Percentiles rank a stretch among this genome's conserved stretches.
phyloP scores from a whole-genome alignment of 257 asterid species.

The Apocynum venetum region DNA sequence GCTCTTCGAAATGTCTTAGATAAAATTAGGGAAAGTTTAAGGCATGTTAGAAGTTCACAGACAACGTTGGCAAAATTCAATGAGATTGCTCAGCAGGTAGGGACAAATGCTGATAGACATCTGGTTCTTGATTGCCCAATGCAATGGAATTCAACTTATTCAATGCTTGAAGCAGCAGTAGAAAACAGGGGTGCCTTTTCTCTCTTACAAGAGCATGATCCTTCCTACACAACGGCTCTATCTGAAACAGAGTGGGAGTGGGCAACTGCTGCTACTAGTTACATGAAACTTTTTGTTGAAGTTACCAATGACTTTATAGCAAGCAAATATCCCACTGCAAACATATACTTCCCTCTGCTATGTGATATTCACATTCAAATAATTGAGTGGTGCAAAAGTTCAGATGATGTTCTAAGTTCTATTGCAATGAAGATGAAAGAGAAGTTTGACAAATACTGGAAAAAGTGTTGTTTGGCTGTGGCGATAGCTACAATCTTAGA shows the following conservation, averaged over 20 bases:
- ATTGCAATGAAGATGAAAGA: constrained; percentile 72
- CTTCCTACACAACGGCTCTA: constrained; percentile 49
- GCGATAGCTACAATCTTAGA: constrained; percentile 84
- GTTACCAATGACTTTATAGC: constrained; percentile 49
- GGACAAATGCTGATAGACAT: constrained; percentile 46
- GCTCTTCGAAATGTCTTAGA: constrained; percentile 48
- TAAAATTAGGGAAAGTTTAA: constrained; percentile 65
- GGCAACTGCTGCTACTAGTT: constrained; percentile 47
- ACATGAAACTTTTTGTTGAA: constrained; percentile 63
- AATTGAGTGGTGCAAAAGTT: constrained; percentile 79
- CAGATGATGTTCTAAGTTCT: constrained; percentile 65
- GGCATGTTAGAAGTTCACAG: constrained; percentile 69
- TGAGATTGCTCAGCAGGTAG: constrained; percentile 65
- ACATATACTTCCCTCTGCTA: constrained; percentile 66
- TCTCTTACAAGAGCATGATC: constrained; percentile 58
- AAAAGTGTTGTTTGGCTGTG: constrained; percentile 63
- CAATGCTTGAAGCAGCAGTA: constrained; percentile 78
- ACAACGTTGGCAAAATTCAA: constrained; percentile 53
- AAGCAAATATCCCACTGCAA: constrained; percentile 63
- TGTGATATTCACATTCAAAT: constrained; percentile 81
- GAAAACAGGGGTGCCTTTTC: constrained; percentile 62
- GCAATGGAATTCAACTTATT: constrained; percentile 74
- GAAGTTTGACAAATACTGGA: constrained; percentile 81
- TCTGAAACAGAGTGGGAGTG: constrained; percentile 85
- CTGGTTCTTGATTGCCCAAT: constrained; percentile 63